A percentile compares a stretch with the other conserved stretches of the same genome.
phyloP scores from a whole-genome alignment of 306 rosid genomes.

The Corylus avellana region DNA sequence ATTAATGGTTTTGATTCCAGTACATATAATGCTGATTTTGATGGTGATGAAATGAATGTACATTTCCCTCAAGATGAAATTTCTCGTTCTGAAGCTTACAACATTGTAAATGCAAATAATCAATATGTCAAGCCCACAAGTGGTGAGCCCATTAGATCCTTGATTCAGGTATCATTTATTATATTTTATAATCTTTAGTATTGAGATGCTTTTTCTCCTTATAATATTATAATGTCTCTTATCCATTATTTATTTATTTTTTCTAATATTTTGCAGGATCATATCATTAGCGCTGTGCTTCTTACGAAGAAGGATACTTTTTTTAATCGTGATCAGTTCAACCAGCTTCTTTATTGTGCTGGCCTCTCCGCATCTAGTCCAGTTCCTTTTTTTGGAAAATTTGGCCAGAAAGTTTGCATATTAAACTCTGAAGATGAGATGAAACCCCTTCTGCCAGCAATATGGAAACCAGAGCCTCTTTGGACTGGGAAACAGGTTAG shows the following conservation, averaged over 20 bases:
- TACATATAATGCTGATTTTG: slow-evolving; percentile 96
- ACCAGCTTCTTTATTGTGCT: slow-evolving; percentile 86
- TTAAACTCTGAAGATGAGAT: slow-evolving; percentile 58
- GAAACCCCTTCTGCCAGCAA: slow-evolving; percentile 73
- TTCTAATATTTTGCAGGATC: slow-evolving; percentile 64
- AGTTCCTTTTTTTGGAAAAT: slow-evolving; percentile 45
- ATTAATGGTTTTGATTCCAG: slow-evolving; percentile 44
- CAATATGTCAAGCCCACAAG: slow-evolving; percentile 97
- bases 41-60: slow-evolving; percentile 97
- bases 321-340: slow-evolving; percentile 61
- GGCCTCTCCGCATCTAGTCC: slow-evolving; percentile 55
- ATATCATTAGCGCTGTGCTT: slow-evolving; percentile 86
- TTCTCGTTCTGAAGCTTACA: slow-evolving; percentile 96
- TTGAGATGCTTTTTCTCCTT: background rate
- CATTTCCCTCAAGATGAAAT: slow-evolving; percentile 99
- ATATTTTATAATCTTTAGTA: background rate
- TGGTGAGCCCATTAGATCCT: slow-evolving; percentile 90
- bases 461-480: slow-evolving; percentile 85
- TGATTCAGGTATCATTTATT: slow-evolving; percentile 74
- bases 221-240: background rate
- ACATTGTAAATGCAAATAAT: slow-evolving; percentile 90
- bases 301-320: slow-evolving; percentile 89
- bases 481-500: slow-evolving; percentile 98
- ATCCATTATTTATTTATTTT: background rate
- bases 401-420: slow-evolving; percentile 55